Conservation (phyloP, 2,329 filamentous ascomycete genomes). For the Microthyrium microscopicum region DNA sequence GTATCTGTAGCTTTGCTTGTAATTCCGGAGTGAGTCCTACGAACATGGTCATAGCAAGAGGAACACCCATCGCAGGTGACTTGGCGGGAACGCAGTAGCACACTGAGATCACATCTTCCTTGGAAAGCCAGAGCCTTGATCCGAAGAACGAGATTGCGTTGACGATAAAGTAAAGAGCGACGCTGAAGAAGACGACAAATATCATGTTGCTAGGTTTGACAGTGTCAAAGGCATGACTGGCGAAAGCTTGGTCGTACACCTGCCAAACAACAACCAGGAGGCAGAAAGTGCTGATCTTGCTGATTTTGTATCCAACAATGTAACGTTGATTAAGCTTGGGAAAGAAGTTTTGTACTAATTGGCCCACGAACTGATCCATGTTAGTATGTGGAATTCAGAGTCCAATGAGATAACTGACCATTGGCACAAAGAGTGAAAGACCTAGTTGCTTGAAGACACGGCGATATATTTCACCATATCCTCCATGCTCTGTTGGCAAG, state of each 20-base stretch:
- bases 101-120: slow-evolving; percentile 49
- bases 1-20: slow-evolving; percentile 44
- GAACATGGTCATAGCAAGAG: slow-evolving; percentile 53
- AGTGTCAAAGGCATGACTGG: slow-evolving; percentile 42
- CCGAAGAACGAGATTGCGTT: slow-evolving; percentile 43
- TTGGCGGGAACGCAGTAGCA: slow-evolving; percentile 62
- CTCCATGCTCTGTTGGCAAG: slow-evolving; percentile 36
- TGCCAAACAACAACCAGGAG: slow-evolving; percentile 43
- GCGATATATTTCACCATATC: slow-evolving; percentile 45
- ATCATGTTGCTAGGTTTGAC: slow-evolving; percentile 44
- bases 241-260: slow-evolving; percentile 49
- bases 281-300: slow-evolving; percentile 27
- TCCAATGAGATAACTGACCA: slow-evolving; percentile 18
- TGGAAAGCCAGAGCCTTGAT: slow-evolving; percentile 35
- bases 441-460: slow-evolving; percentile 53
- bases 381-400: not conserved
- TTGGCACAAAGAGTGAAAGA: slow-evolving; percentile 47
- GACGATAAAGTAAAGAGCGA: slow-evolving; percentile 47
- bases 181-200: slow-evolving; percentile 51
- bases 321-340: slow-evolving; percentile 36
- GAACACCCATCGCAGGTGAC: slow-evolving; percentile 53
- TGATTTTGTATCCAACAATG: slow-evolving; percentile 29
- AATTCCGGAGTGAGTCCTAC: slow-evolving; percentile 35
- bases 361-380: slow-evolving; percentile 31
- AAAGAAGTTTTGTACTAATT: slow-evolving; percentile 40